Conservation (phyloP, 345 rosid genomes). For the Euphorbia tirucalli region DNA sequence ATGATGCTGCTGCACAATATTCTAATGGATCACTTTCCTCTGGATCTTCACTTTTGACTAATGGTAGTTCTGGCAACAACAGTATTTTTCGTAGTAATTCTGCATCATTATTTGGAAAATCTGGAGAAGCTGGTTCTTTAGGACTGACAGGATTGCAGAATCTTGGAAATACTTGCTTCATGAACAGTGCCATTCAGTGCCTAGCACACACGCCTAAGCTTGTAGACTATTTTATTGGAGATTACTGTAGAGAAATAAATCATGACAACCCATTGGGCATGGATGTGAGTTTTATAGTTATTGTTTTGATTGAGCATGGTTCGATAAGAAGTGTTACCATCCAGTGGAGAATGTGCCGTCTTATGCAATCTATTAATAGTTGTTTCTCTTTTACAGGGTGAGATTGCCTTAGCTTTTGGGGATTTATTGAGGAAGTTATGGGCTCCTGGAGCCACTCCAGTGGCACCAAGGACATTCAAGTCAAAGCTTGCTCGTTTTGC, state of each 20-base stretch:
- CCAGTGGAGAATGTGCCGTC: neutral
- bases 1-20: conserved; percentile 49
- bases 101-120: conserved; percentile 49
- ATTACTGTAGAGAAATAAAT: conserved; percentile 83
- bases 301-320: neutral
- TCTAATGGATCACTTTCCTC: conserved; percentile 44
- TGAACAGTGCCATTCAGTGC: conserved; percentile 98
- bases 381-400: conserved; percentile 59
- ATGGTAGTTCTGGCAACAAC: conserved; percentile 55
- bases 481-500: conserved; percentile 95
- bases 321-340: neutral
- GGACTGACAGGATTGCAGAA: conserved; percentile 96
- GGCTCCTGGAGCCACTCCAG: conserved; percentile 88
- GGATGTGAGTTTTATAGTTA: conserved; percentile 44
- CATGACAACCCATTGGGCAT: conserved; percentile 87
- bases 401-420: conserved; percentile 93
- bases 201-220: conserved; percentile 97
- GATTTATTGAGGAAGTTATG: conserved; percentile 85
- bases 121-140: conserved; percentile 88
- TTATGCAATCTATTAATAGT: conserved; percentile 2
- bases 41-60: conserved; percentile 34
- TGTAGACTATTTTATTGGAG: conserved; percentile 91
- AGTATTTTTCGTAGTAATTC: conserved; percentile 41
- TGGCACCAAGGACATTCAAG: conserved; percentile 86
- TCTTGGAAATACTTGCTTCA: conserved; percentile 98